Evolutionary conservation across 2,329 filamentous ascomycete genomes (phyloP), one percentile per base, ranked within the genome.

Genomic region (Zymoseptoria brevis): DNA sequence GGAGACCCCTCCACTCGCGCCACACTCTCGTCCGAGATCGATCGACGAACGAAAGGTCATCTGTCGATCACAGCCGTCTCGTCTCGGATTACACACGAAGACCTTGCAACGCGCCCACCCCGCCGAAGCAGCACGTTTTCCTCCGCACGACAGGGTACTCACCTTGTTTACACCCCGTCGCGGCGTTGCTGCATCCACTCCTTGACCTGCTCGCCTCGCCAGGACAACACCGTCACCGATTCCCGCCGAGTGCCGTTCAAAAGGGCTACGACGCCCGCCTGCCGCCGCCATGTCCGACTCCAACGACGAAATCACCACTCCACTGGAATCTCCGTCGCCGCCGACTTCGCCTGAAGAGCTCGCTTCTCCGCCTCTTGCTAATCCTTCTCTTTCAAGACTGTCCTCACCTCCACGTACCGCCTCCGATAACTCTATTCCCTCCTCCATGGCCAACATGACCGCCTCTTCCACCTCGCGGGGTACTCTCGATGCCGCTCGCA

Each of bases 381-480:
- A 60, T 3, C 59, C 56, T 6, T 57, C 51, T 50, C 58, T 35
- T 50, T 50, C 61, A 45, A 59, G 54, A 52, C 41, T 57, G 26
- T 58, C 51, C 26, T 57, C 60, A 50, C 60, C 57, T 21, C 57
- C 63, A 55, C 59, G 67, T 45, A 60, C 62, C 55, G 54, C 60
- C 50, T 68, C 67, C 50, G 62, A 66, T 51, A 64, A 54, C 35
- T 55, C 56, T 22, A 57, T 64, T 19, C 57, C 64, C 54, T 76
- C 85, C 19, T 78, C 76, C 57, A 70, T 77, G 29, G 74, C 75
- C 22, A 73, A 76, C 59, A 91, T 96, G 84, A 89, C 84, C 58
- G 77, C 87, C 6, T 91, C 86, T n/a, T 96, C 91, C n/a, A 94
- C 88, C 26, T 86, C 89, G 49, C 79, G 92, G 3, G 90, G 90